phyloP scores from a whole-genome alignment of 805 yeast species.

The Schizosaccharomyces lindneri region DNA sequence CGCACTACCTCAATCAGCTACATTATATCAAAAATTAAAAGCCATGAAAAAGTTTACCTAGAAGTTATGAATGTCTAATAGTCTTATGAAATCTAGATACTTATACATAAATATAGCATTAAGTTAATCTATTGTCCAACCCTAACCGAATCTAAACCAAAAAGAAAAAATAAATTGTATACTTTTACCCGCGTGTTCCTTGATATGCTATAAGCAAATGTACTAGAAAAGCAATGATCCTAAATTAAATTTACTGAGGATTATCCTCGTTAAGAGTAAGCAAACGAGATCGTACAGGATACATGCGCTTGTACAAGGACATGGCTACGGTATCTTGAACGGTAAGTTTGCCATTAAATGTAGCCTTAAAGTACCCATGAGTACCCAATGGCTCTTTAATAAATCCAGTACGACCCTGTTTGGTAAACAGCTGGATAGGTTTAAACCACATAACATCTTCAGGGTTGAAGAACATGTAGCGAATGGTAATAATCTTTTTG shows the following conservation, averaged over 20 bases:
- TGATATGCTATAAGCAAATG: too few relatives aligned
- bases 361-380: slow-evolving; percentile 92
- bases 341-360: slow-evolving; percentile 68
- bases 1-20: background rate
- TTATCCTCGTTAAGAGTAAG: background rate
- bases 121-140: too few relatives aligned
- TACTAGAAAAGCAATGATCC: too few relatives aligned
- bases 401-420: slow-evolving; percentile 78
- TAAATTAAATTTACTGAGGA: too few relatives aligned
- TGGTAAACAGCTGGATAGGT: slow-evolving; percentile 77
- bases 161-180: too few relatives aligned
- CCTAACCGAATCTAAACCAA: too few relatives aligned
- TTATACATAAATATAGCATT: too few relatives aligned
- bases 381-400: slow-evolving; percentile 93
- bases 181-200: too few relatives aligned
- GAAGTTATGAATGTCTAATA: background rate
- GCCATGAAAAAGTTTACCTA: background rate
- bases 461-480: slow-evolving; percentile 90
- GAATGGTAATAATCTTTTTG: slow-evolving; percentile 67
- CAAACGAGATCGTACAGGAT: slow-evolving; percentile 31
- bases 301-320: slow-evolving; percentile 79
- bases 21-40: background rate
- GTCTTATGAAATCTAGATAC: too few relatives aligned
- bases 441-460: slow-evolving; percentile 77
- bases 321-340: slow-evolving; percentile 85